These are phyloP conservation scores for Sporopachydermia lactativora DNA, from an alignment of 805 yeast species.

Conservation along the genomic window DNA sequence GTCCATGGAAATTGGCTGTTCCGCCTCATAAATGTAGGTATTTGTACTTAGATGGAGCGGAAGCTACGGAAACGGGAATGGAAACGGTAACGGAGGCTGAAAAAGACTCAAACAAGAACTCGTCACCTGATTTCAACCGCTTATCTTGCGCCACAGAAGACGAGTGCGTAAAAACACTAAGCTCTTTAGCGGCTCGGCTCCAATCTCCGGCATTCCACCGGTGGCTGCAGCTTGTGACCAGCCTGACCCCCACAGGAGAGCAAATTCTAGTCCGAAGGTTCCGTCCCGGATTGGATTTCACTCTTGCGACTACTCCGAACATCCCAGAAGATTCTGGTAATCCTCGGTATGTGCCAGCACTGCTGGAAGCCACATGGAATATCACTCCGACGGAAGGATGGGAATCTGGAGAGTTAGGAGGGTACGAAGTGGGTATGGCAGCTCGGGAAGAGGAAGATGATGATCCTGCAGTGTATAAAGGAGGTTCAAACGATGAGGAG, in stretches of 20 bases:
- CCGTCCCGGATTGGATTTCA: slow-evolving; percentile 91
- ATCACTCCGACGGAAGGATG: slow-evolving; percentile 76
- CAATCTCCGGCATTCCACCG: slow-evolving; percentile 48
- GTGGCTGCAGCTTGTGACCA: slow-evolving; percentile 54
- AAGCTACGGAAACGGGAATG: slow-evolving; percentile 20
- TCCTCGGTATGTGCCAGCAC: slow-evolving; percentile 20
- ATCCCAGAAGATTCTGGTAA: slow-evolving; percentile 11
- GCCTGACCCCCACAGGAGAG: slow-evolving; percentile 40
- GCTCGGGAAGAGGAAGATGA: slow-evolving; percentile 33
- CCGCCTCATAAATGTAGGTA: slow-evolving; percentile 92
- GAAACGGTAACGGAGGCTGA: slow-evolving; percentile 11
- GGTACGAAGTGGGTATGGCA: slow-evolving; percentile 82
- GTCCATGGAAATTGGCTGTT: slow-evolving; percentile 82
- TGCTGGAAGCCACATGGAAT: slow-evolving; percentile 68
- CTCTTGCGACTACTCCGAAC: slow-evolving; percentile 62
- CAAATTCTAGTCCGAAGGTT: slow-evolving; percentile 70
- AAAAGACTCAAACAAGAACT: slow-evolving; percentile 1
- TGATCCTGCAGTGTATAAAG: slow-evolving; percentile 77
- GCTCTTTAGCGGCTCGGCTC: slow-evolving; percentile 43
- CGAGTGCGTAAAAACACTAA: slow-evolving; percentile 19
- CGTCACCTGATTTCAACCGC: slow-evolving; percentile 30
- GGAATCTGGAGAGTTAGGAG: slow-evolving; percentile 87
- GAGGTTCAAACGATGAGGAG: slow-evolving; percentile 28
- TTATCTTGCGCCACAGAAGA: slow-evolving; percentile 12
- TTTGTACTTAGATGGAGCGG: slow-evolving; percentile 62